Conservation (phyloP, 352 stramenopile species). For the Phytopythium aichiense region DNA sequence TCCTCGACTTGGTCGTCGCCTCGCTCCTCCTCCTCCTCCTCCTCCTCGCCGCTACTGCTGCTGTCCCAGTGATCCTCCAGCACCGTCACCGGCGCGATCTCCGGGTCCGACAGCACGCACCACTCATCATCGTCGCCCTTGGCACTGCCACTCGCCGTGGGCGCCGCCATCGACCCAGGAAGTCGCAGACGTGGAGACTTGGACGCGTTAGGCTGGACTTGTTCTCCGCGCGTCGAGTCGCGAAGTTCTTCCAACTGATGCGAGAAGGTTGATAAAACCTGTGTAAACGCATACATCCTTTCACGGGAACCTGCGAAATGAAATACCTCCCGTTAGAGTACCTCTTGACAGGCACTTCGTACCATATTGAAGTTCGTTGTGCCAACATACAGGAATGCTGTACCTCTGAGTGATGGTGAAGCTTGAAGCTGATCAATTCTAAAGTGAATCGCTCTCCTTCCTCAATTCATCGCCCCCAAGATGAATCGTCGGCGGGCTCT, state of each 20-base stretch:
- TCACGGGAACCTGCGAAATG: neutral
- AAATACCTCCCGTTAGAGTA: neutral
- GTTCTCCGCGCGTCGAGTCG: neutral
- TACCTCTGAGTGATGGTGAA: too few relatives aligned
- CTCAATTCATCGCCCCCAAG: too few relatives aligned
- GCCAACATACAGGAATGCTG: too few relatives aligned
- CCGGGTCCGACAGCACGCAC: slow-evolving; percentile 8
- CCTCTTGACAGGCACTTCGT: neutral
- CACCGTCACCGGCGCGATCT: slow-evolving; percentile 2
- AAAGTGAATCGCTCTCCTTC: too few relatives aligned
- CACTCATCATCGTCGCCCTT: slow-evolving; percentile 6
- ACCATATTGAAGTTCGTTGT: neutral
- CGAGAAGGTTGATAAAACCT: neutral
- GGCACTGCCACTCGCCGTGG: neutral
- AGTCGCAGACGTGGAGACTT: neutral
- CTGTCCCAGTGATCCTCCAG: slow-evolving; percentile 10
- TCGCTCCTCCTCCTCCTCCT: neutral
- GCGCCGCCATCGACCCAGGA: neutral
- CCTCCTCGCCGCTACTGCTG: neutral
- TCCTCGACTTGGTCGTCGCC: neutral
- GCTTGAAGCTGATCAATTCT: too few relatives aligned
- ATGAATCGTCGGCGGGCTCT: too few relatives aligned
- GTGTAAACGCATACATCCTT: neutral
- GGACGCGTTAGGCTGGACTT: neutral
- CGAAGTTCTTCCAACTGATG: neutral